Evolutionary conservation across 2,329 filamentous ascomycete genomes (phyloP), one percentile per base, ranked within the genome.

Genomic region (Fusarium tjaetaba): DNA sequence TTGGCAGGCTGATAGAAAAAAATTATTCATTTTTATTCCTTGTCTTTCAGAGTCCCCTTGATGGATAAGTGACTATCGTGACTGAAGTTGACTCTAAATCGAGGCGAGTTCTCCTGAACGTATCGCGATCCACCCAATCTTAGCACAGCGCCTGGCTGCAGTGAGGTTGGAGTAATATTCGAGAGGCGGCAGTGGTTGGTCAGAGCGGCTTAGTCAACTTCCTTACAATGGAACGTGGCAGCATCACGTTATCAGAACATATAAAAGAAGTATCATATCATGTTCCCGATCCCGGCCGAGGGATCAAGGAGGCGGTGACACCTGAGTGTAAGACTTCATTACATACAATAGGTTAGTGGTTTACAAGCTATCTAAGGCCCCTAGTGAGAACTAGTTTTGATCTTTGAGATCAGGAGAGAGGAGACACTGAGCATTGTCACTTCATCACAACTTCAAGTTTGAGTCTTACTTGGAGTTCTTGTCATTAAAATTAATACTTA

Each of bases 41-140:
- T 5, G 4, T 24, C 34, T 16, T 5, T 18, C 18, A 26, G 16
- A 46, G 7, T 28, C 11, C 28, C 9, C 11, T 24, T 36, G 14
- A 45, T 36, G 8, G 11, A 22, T 22, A n/a, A n/a, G 55, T 58
- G 55, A 36, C 24, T 49, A 16, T 16, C 14, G 11, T 36, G 20
- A 16, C 11, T 10, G 10, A n/a, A 28, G 16, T n/a, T 5, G 18
- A 13, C 9, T 22, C 22, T 15, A 9, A n/a, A 41, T 39, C 9
- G 20, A 43, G 56, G 49, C 39, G 28, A 43, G 38, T 9, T 26
- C n/a, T 34, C 41, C 38, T 41, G 24, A 24, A 9, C 22, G 48
- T 55, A n/a, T 67, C 13, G 53, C 24, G 24, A 39, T 55, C 48
- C 62, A 61, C 65, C 53, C 41, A 67, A 43, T 24, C 45, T 36